A percentile compares a stretch with the other conserved stretches of the same genome.
Conservation (phyloP, 331 rosid species). For the Pyracantha coccinea region DNA sequence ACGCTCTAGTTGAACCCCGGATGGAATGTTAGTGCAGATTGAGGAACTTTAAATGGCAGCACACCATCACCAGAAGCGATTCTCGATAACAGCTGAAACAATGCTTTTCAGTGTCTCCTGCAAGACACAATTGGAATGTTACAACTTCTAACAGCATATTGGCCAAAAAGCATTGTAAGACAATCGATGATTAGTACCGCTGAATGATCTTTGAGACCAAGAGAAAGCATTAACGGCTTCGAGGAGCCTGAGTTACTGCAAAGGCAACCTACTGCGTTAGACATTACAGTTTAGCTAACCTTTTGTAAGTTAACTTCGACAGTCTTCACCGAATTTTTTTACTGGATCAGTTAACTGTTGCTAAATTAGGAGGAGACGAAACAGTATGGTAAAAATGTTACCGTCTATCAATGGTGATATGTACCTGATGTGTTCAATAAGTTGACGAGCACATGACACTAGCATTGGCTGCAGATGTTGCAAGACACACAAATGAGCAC, state of each 20-base stretch:
- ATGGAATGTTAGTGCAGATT: not conserved
- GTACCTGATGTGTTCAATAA: slow-evolving; percentile 73
- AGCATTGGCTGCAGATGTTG: slow-evolving; percentile 64
- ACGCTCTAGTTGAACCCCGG: not conserved
- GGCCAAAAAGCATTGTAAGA: not conserved
- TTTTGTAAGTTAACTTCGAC: not conserved
- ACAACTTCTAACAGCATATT: not conserved
- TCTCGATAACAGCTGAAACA: slow-evolving; percentile 58
- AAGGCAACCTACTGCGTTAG: slow-evolving; percentile 8
- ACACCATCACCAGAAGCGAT: slow-evolving; percentile 41
- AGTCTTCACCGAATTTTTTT: not conserved
- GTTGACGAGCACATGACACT: slow-evolving; percentile 80
- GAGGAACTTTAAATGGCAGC: not conserved
- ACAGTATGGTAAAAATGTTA: not conserved
- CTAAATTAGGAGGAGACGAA: not conserved
- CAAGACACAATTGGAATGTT: slow-evolving; percentile 6
- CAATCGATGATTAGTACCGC: slow-evolving; percentile 9
- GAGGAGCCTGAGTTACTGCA: slow-evolving; percentile 66
- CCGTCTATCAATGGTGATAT: not conserved
- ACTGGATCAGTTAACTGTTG: not conserved
- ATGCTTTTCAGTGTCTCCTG: slow-evolving; percentile 86
- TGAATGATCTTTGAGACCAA: slow-evolving; percentile 91
- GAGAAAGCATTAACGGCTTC: slow-evolving; percentile 69
- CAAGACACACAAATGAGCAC: not conserved
- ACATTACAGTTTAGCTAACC: not conserved